Evolutionary conservation across 2,329 filamentous ascomycete species (phyloP).

Genomic region (Polytolypa hystricis): DNA sequence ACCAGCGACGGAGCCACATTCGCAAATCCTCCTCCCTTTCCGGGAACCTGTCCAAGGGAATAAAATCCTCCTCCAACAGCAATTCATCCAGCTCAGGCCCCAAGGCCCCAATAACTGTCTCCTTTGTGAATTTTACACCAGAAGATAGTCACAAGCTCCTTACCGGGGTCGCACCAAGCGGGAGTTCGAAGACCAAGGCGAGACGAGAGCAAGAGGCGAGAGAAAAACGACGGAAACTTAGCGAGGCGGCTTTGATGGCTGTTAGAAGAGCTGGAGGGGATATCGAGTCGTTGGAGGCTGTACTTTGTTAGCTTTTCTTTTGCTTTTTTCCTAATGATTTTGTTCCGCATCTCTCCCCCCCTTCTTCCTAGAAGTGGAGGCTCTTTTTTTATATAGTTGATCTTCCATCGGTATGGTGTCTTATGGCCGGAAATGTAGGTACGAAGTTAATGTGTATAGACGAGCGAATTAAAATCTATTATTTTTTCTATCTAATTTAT

Average conservation of each 20-base stretch:
- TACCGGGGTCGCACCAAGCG: slow-evolving; percentile 81
- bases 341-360: slow-evolving; percentile 8
- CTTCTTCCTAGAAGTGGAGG: too few species aligned
- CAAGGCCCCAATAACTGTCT: slow-evolving; percentile 20
- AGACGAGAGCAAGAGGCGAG: slow-evolving; percentile 75
- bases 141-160: slow-evolving; percentile 68
- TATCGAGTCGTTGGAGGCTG: slow-evolving; percentile 33
- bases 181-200: slow-evolving; percentile 90
- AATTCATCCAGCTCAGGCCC: slow-evolving; percentile 1
- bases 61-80: not conserved
- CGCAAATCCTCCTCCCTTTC: slow-evolving; percentile 28
- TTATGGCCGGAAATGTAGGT: too few species aligned
- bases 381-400: too few species aligned
- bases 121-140: slow-evolving; percentile 86
- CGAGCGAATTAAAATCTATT: too few species aligned
- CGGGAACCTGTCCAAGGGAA: slow-evolving; percentile 15
- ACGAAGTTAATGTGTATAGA: too few species aligned
- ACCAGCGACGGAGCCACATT: slow-evolving; percentile 27
- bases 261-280: slow-evolving; percentile 36
- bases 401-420: too few species aligned
- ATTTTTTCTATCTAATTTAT: too few species aligned
- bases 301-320: too few species aligned
- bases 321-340: slow-evolving; percentile 24
- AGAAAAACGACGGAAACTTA: slow-evolving; percentile 52
- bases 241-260: slow-evolving; percentile 32